Conservation (phyloP, 176 grass and related monocot species). For the Urochloa ruziziensis region DNA sequence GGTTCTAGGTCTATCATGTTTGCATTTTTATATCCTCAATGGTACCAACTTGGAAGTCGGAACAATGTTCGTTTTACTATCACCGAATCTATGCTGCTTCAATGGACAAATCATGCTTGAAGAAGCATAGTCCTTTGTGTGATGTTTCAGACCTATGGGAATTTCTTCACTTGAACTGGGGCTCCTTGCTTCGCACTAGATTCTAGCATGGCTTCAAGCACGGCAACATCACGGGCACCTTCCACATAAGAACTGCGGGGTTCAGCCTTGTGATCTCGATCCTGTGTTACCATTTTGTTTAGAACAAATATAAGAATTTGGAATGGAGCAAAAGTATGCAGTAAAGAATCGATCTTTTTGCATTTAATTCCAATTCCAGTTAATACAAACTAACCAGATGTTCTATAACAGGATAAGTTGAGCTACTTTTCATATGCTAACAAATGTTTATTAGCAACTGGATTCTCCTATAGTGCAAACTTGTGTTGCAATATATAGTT, state of each 20-base stretch:
- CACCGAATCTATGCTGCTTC: background rate
- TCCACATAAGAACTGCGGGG: constrained; percentile 69
- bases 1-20: background rate
- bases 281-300: constrained; percentile 41
- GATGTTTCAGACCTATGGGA: constrained; percentile 22
- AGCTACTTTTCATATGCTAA: background rate
- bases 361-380: background rate
- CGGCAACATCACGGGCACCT: constrained; percentile 80
- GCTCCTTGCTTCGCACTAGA: constrained; percentile 72
- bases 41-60: background rate
- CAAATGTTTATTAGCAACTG: background rate
- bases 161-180: constrained; percentile 69
- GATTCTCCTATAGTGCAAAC: background rate
- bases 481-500: background rate
- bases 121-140: background rate
- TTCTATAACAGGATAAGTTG: background rate
- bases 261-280: constrained; percentile 61
- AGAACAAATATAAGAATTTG: background rate
- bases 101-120: background rate
- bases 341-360: background rate
- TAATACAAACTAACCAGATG: background rate
- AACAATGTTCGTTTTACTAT: background rate
- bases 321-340: background rate
- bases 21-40: constrained; percentile 10
- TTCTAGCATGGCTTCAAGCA: constrained; percentile 93